phyloP scores from a whole-genome alignment of 768 basidiomycete species.

The Hirschioporus abietinus region DNA sequence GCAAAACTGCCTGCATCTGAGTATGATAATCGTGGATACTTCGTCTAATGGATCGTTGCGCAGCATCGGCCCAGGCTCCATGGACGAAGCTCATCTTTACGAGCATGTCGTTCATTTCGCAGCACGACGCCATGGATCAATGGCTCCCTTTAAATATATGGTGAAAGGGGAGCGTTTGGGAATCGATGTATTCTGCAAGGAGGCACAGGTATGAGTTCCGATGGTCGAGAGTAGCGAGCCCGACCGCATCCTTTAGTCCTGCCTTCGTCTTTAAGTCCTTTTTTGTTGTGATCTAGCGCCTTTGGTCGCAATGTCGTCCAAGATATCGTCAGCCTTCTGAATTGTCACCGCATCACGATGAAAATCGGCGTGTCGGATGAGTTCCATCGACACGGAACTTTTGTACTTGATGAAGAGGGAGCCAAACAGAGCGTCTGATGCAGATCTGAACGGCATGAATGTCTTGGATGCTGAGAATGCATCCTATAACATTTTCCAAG shows the following conservation, averaged over 20 bases:
- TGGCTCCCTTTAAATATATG: background rate
- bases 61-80: background rate
- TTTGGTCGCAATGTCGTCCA: background rate
- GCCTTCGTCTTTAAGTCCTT: background rate
- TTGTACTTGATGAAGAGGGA: background rate
- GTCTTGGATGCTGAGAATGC: background rate
- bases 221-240: background rate
- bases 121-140: no score
- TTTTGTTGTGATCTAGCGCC: background rate
- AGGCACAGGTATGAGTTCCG: background rate
- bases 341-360: background rate
- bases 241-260: background rate
- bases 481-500: background rate
- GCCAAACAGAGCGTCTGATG: background rate
- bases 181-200: background rate
- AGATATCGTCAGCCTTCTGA: background rate
- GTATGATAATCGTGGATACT: background rate
- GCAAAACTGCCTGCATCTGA: background rate
- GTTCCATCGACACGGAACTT: background rate
- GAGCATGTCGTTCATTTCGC: background rate
- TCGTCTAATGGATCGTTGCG: background rate
- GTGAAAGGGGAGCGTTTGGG: background rate
- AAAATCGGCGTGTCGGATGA: background rate
- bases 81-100: background rate
- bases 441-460: background rate